Base-by-base conservation (phyloP, 2,329 filamentous ascomycete genomes). In the Colletotrichum aenigma region DNA sequence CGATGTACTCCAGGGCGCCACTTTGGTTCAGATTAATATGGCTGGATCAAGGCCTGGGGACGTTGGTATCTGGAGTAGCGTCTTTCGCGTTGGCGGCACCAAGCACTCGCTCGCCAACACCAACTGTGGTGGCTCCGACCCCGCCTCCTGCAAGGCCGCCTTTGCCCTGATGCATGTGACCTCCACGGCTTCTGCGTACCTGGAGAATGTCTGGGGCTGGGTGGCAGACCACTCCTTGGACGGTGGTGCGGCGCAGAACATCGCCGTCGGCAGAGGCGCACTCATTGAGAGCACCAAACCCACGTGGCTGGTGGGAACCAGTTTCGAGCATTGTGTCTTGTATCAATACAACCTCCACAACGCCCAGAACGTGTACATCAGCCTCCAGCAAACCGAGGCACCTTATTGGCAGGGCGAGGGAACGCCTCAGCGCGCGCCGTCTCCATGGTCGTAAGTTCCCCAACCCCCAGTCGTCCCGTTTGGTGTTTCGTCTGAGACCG, bases 201-300 rank as follows among this genome's bases (percentile, higher is more conserved):
- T 91, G 62, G 89, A 92, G 79, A 90, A 89, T 76, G 84, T 86
- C 75, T 90, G 88, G 89, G 86, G 86, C 24, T 87, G 84, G 85
- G 82, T 84, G 28, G 79, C 82, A 8, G 88, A 90, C 77, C 88
- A 89, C 80, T 88, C 89, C 75, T 83, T 91, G 18, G 89, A 91
- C 71, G 85, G 85, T n/a, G 66, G 75, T n/a, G 79, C 78, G 66
- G 76, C 77, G 55, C 85, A 84, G 67, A 85, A 83, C 62, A 88
- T 88, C 38, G 87, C 85, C 61, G 84, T 85, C 48, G 89, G 86
- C 58, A 87, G 89, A 16, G 88, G 89, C 36, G 79, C 86, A 0
- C 82, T 89, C 4, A 82, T 89, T 55, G 86, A 90, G 77, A 86
- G 85, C 18, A 86, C 84, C 18, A 83, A 84, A 8, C 87, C 88